phyloP scores from a whole-genome alignment of 108 stramenopile species.

The Nitzschia sp. region DNA sequence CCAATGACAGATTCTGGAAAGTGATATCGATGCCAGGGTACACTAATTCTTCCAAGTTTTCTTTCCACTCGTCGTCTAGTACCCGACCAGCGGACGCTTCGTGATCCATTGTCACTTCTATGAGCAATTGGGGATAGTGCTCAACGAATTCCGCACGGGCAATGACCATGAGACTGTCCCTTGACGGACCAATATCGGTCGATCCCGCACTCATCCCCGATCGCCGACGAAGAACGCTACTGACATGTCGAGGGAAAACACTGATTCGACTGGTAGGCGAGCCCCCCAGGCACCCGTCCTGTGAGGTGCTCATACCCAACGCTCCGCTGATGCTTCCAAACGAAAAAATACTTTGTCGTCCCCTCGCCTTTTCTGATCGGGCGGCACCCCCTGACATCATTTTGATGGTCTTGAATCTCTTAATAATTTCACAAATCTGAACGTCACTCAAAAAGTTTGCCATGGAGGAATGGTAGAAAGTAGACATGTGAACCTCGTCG shows the following conservation, averaged over 20 bases:
- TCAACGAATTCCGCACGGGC: slow-evolving; percentile 37
- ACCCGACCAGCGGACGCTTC: not conserved
- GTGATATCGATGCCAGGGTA: slow-evolving; percentile 40
- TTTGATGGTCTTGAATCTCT: not conserved
- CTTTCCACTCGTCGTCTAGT: too few relatives aligned
- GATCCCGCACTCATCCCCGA: not conserved
- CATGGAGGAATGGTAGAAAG: slow-evolving; percentile 35
- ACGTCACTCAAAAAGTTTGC: slow-evolving; percentile 38
- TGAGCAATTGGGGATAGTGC: slow-evolving; percentile 37
- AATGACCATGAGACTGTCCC: not conserved
- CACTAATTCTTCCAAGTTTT: not conserved
- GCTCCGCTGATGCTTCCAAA: slow-evolving; percentile 3
- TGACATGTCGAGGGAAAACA: not conserved
- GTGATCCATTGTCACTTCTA: slow-evolving; percentile 20
- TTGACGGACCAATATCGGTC: not conserved
- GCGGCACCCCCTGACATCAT: not conserved
- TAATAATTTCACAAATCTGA: slow-evolving; percentile 37
- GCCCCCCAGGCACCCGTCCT: too few relatives aligned
- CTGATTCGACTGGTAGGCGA: not conserved
- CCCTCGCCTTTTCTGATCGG: not conserved
- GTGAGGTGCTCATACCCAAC: not conserved
- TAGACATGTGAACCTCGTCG: slow-evolving; percentile 5
- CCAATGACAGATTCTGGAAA: slow-evolving; percentile 42
- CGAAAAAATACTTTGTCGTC: not conserved
- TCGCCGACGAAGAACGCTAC: not conserved